A percentile compares a stretch with the other conserved stretches of the same genome.
Conservation (phyloP, 352 stramenopile genomes). For the Hyaloperonospora brassicae region DNA sequence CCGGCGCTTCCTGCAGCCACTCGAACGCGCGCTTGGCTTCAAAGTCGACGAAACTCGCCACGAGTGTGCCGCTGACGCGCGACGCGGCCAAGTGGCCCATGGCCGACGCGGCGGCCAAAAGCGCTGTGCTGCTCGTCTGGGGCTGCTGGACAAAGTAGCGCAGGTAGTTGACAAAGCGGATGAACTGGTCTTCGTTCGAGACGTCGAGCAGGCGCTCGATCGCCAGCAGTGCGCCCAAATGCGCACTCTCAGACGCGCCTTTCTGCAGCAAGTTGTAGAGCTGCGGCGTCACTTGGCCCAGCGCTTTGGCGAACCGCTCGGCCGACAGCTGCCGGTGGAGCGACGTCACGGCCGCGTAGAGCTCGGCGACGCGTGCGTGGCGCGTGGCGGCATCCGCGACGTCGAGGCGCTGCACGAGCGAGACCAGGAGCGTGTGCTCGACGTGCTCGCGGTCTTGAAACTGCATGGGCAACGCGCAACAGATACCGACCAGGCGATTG, state of each 20-base stretch:
- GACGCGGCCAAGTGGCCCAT: slow-evolving; percentile 79
- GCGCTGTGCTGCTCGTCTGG: slow-evolving; percentile 42
- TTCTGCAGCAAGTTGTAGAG: slow-evolving; percentile 61
- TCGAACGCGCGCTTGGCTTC: slow-evolving; percentile 88
- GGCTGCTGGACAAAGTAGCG: slow-evolving; percentile 79
- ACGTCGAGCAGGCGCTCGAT: slow-evolving; percentile 80
- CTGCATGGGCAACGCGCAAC: slow-evolving; percentile 8
- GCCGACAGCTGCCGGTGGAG: slow-evolving; percentile 68
- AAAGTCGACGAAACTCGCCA: slow-evolving; percentile 88
- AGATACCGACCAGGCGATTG: no score
- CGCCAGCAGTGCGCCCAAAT: slow-evolving; percentile 63
- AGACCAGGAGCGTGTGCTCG: slow-evolving; percentile 37
- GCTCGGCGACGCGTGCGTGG: slow-evolving; percentile 40
- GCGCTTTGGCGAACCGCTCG: slow-evolving; percentile 70
- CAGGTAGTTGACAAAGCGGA: slow-evolving; percentile 87
- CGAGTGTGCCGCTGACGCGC: slow-evolving; percentile 75
- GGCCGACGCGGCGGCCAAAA: slow-evolving; percentile 62
- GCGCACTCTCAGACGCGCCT: slow-evolving; percentile 46
- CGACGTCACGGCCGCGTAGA: slow-evolving; percentile 53
- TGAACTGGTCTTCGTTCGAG: slow-evolving; percentile 82
- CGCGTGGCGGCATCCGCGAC: slow-evolving; percentile 31
- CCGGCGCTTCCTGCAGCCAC: slow-evolving; percentile 59
- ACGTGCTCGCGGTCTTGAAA: slow-evolving; percentile 60
- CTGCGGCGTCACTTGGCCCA: slow-evolving; percentile 68
- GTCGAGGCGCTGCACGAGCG: slow-evolving; percentile 57